Base-by-base conservation (phyloP, 805 yeast species). In the Candida tallmaniae region DNA sequence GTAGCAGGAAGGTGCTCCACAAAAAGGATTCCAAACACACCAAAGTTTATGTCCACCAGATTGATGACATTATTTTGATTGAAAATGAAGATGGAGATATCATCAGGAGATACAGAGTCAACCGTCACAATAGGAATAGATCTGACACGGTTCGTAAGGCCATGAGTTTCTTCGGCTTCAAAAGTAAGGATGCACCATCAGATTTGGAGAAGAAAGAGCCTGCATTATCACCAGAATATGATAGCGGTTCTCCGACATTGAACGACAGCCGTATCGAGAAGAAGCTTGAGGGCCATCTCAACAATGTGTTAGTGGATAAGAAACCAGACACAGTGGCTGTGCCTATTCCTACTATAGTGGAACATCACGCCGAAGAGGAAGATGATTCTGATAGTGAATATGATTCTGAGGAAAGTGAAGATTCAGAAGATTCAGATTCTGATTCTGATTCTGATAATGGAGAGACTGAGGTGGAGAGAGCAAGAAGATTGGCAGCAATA, bases 51-150 rank as follows among this genome's bases (percentile, higher is more conserved):
- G 97, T 96, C 1, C 90, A 80, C 57, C 83, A 82, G 56, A 68
- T 85, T 26, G 93, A 81, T 51, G 79, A 86, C 48, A 68, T 78
- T 39, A 74, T 93, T 35, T 70, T 87, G 39, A 81, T 93, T 38
- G 98, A 90, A 57, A 84, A 88, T 50, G 85, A 76, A 29, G 95
- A 89, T 9, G 98, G 97, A 44, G 97, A 90, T 47, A 76, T 93
- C 36, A 66, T 93, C 29, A 78, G 96, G 51, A 70, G 95, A 34
- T 90, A 88, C 59, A 73, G 66, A 47, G 79, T 89, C 34, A 84
- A 80, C 48, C 72, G 76, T 3, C 86, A 79, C 45, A 43, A 35
- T 39, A 55, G 72, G 44, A 44, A 54, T 4, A 56, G 73, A 17
- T 62, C 76, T 2, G 53, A 60, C 2, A 56, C 75, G 4, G 55